Conservation (phyloP, 1,139 yeast species). For the Nakaseomyces uthaithaninus region DNA sequence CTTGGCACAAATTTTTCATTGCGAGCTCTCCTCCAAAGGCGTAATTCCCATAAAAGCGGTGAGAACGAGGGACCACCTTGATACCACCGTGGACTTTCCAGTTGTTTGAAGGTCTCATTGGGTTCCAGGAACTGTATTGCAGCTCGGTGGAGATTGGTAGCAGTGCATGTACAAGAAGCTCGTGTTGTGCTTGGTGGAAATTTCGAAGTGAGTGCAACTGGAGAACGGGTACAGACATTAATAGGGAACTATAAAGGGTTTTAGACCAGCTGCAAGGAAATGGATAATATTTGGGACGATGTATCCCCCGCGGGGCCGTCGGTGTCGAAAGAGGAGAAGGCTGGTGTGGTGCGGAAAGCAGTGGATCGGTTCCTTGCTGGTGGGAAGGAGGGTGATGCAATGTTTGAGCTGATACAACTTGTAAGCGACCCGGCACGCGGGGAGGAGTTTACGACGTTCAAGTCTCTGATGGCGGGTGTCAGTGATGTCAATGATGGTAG, state of each 20-base stretch:
- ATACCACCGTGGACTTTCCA: no score
- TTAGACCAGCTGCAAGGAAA: background rate
- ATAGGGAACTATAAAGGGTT: background rate
- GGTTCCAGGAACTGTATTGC: no score
- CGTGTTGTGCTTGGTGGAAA: no score
- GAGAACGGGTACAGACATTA: no score
- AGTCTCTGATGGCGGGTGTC: constrained; percentile 13
- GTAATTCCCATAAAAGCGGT: no score
- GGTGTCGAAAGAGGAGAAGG: constrained; percentile 3
- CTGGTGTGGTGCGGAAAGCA: background rate
- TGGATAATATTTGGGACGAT: constrained; percentile 5
- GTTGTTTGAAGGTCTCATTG: no score
- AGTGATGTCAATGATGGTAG: constrained; percentile 18
- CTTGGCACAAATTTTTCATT: no score
- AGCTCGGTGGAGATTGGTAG: no score
- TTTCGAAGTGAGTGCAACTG: no score
- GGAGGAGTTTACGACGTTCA: constrained; percentile 21
- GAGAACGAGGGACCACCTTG: no score
- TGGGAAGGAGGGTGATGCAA: constrained; percentile 7
- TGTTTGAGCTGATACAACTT: constrained; percentile 18
- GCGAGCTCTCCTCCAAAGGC: no score
- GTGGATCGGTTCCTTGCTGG: background rate
- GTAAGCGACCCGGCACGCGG: constrained; percentile 17
- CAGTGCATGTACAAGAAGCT: no score
- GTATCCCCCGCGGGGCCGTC: background rate